Evolutionary conservation across 2,329 filamentous ascomycete genomes (phyloP), one percentile per base, ranked within the genome.

Genomic region (Aspergillus sojae): DNA sequence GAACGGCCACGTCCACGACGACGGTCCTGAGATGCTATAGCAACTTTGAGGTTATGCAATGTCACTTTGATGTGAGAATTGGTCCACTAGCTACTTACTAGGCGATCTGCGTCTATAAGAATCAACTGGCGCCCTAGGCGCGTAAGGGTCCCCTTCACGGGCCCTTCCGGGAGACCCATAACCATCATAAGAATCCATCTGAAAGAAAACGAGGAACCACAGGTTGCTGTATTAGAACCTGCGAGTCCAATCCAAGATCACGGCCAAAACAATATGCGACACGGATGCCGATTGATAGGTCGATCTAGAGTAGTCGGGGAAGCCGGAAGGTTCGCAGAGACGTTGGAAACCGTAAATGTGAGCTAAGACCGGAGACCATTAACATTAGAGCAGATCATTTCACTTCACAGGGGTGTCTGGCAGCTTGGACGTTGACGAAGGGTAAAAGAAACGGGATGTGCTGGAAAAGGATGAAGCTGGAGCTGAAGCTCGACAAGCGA

Each of bases 1-100:
- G 87, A 89, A 61, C 88, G 79, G 48, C 74, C 77, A 60, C 82
- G 85, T 53, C 72, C 75, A 62, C 81, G 78, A 57, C 80, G 77
- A 65, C 80, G 78, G 64, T 82, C 80, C 60, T 82, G 77, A 23
- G 76, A 77, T 36, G 66, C 75, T 75, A 57, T 16, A 63, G 36
- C 19, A 26, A 6, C 36, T 28, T 39, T 55, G 56, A 21, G 23
- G 34, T 62, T 61, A 62, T 52, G 6, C 21, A 46, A 59, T 14
- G 30, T 11, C 12, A 41, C n/a, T 53, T 21, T n/a, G 14, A n/a
- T 11, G 9, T 14, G 19, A n/a, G 30, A 26, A 10, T 16, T 21
- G 16, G 7, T 30, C 34, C 9, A 53, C 34, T 34, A 32, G n/a
- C 26, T 57, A 53, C 79, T 69, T 77, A 83, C 81, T 75, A 69